A percentile compares a stretch with the other conserved stretches of the same genome.
Evolutionary conservation across 1,284 basidiomycete genomes (phyloP).

Genomic region (Trichosporon sp.): DNA sequence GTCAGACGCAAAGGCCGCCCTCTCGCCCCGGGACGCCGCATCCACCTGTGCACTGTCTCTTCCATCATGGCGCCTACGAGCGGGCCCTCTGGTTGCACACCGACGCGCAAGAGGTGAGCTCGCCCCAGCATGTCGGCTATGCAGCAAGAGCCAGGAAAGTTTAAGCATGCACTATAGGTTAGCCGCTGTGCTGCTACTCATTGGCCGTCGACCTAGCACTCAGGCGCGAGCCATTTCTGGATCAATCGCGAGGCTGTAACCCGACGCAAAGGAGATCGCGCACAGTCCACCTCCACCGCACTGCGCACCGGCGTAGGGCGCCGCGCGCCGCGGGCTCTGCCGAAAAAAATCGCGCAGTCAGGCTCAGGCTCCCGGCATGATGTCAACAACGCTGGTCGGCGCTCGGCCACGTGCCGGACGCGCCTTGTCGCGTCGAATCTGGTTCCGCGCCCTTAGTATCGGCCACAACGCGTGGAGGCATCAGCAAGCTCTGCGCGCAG

Average conservation of each 20-base stretch:
- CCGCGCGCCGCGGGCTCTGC: neutral
- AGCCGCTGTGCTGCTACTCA: neutral
- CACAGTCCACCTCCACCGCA: neutral
- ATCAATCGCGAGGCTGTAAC: neutral
- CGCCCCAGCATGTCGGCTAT: neutral
- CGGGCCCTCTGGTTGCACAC: too few species aligned
- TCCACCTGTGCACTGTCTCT: neutral
- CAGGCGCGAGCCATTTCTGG: neutral
- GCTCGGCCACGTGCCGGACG: neutral
- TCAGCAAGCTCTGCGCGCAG: neutral
- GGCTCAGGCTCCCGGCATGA: neutral
- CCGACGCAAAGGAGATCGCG: neutral
- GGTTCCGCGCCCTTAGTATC: neutral
- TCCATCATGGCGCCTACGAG: too few species aligned
- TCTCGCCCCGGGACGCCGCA: neutral
- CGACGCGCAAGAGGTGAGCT: too few species aligned
- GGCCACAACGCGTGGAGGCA: conserved; percentile 2
- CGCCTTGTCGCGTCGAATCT: neutral
- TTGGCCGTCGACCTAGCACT: neutral
- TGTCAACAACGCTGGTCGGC: neutral
- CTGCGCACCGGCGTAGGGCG: too few species aligned
- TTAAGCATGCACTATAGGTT: neutral
- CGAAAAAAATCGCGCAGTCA: conserved; percentile 1
- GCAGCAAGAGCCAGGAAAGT: neutral
- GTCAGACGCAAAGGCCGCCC: neutral